phyloP scores from a whole-genome alignment of 2,329 filamentous ascomycete genomes.

The Sarocladium oryzae region DNA sequence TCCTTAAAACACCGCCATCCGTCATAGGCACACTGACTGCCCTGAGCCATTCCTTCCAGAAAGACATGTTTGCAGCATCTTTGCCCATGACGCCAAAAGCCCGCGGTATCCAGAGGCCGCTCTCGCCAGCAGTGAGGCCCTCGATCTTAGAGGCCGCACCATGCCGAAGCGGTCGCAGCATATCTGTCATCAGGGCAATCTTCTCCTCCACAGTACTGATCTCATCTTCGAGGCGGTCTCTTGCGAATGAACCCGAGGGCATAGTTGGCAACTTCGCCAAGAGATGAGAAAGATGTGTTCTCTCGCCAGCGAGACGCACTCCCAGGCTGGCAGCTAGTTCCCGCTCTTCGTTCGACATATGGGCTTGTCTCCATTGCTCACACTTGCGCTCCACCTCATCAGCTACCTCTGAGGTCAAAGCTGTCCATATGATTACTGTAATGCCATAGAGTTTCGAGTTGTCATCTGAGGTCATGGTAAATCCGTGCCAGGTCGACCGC shows the following conservation, averaged over 20 bases:
- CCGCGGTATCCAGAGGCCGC: conserved; percentile 89
- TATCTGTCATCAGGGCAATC: conserved; percentile 92
- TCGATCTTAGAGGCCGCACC: conserved; percentile 96
- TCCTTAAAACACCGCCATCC: conserved; percentile 72
- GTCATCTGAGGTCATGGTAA: conserved; percentile 93
- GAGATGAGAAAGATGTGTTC: conserved; percentile 83
- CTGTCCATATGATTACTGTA: conserved; percentile 87
- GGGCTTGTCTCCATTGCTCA: conserved; percentile 75
- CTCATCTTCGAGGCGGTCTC: conserved; percentile 84
- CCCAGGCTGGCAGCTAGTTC: conserved; percentile 90
- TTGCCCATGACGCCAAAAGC: conserved; percentile 89
- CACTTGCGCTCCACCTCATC: conserved; percentile 78
- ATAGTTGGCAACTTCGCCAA: conserved; percentile 76
- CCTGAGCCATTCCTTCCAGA: conserved; percentile 98
- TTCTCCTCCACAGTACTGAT: conserved; percentile 97
- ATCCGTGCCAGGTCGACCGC: conserved; percentile 96
- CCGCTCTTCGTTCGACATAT: conserved; percentile 85
- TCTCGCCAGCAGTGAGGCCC: conserved; percentile 89
- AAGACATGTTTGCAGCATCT: conserved; percentile 74
- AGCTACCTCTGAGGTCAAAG: conserved; percentile 72
- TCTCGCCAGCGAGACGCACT: conserved; percentile 77
- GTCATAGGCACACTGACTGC: conserved; percentile 94
- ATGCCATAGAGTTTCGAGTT: conserved; percentile 89
- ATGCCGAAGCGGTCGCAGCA: conserved; percentile 85
- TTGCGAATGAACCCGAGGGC: conserved; percentile 70